A percentile compares a stretch with the other conserved stretches of the same genome.
Evolutionary conservation across 306 rosid genomes (phyloP).

Genomic region (Citrullus colocynthis): DNA sequence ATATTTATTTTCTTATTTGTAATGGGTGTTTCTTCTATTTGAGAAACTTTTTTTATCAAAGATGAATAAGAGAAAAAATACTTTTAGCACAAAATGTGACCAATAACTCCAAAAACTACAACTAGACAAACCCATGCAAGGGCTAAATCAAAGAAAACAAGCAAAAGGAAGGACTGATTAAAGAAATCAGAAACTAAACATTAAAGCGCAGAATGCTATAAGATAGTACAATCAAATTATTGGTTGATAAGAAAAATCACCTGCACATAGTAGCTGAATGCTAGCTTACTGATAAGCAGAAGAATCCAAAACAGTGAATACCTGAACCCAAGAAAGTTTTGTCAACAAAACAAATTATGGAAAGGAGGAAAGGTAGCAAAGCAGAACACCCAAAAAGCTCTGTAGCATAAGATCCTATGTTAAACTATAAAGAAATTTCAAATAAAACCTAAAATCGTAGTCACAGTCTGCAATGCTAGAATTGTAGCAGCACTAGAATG

Average conservation of each 20-base stretch:
- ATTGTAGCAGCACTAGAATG: not conserved
- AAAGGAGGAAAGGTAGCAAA: not conserved
- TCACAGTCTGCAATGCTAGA: not conserved
- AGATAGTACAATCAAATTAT: not conserved
- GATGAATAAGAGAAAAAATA: too few species aligned
- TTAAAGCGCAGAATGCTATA: too few species aligned
- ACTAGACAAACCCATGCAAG: too few species aligned
- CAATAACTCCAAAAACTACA: too few species aligned
- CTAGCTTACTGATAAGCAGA: slow-evolving; percentile 85
- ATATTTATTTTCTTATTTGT: too few species aligned
- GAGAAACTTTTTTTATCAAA: too few species aligned
- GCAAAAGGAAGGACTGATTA: too few species aligned
- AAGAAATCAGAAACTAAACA: too few species aligned
- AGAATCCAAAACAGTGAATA: slow-evolving; percentile 88
- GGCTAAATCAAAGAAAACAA: too few species aligned
- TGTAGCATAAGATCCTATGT: not conserved
- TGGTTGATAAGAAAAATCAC: slow-evolving; percentile 22
- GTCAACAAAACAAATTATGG: not conserved
- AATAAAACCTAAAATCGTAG: not conserved
- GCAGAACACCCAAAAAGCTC: not conserved
- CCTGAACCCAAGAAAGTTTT: slow-evolving; percentile 35
- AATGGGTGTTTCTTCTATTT: too few species aligned
- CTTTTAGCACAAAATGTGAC: too few species aligned
- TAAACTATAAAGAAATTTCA: not conserved
- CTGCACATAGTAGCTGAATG: slow-evolving; percentile 98